These are phyloP conservation scores for Penicillium longicatenatum DNA, from an alignment of 495 filamentous ascomycete species.

Conservation along the genomic window DNA sequence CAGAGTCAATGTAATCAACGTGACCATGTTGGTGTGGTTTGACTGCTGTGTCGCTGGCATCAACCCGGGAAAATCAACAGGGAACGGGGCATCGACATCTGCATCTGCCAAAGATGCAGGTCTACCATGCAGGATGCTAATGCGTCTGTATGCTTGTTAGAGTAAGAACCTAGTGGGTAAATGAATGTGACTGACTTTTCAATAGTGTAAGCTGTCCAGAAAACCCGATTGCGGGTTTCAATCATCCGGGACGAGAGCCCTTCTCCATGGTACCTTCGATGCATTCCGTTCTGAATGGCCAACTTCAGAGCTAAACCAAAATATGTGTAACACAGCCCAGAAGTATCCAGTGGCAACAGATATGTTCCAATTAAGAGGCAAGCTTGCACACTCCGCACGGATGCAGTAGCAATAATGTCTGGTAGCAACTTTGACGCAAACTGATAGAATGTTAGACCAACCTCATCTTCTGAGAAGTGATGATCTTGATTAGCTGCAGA, in stretches of 20 bases:
- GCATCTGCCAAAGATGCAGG: slow-evolving; percentile 46
- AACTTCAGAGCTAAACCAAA: slow-evolving; percentile 52
- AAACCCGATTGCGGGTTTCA: slow-evolving; percentile 51
- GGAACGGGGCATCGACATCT: slow-evolving; percentile 51
- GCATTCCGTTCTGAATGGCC: slow-evolving; percentile 58
- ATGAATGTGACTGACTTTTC: slow-evolving; percentile 38
- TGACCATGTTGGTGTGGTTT: slow-evolving; percentile 50
- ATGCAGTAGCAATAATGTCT: slow-evolving; percentile 56
- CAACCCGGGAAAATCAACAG: slow-evolving; percentile 45
- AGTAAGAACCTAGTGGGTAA: neutral
- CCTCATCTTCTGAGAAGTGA: slow-evolving; percentile 52
- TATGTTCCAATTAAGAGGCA: slow-evolving; percentile 54
- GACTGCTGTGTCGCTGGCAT: slow-evolving; percentile 37
- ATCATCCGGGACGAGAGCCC: slow-evolving; percentile 44
- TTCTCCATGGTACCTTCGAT: slow-evolving; percentile 50
- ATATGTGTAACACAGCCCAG: slow-evolving; percentile 54
- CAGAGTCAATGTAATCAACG: slow-evolving; percentile 47
- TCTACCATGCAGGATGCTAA: slow-evolving; percentile 51
- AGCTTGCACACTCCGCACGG: slow-evolving; percentile 54
- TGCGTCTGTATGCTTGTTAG: slow-evolving; percentile 30
- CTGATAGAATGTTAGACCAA: slow-evolving; percentile 55
- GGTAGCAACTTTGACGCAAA: slow-evolving; percentile 51
- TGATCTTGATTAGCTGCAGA: slow-evolving; percentile 39
- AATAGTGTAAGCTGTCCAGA: slow-evolving; percentile 55
- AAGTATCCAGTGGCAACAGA: slow-evolving; percentile 51